Percentiles rank a stretch among this genome's conserved stretches.
Conservation (phyloP, 495 filamentous ascomycete species). For the Geopyxis carbonaria region DNA sequence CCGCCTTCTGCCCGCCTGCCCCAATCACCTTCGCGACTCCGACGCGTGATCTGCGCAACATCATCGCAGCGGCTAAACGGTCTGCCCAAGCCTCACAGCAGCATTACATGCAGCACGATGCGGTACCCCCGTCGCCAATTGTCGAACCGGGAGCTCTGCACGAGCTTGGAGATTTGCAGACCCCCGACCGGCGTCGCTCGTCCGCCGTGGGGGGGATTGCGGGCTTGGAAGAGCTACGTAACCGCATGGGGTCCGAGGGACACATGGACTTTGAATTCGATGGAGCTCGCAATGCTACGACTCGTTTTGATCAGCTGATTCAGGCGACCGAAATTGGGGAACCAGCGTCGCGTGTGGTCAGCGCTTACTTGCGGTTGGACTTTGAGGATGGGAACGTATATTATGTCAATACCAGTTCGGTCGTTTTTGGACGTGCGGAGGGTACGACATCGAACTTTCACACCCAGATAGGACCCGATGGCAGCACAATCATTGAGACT, state of each 20-base stretch:
- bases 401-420: constrained; percentile 19
- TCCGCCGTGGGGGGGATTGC: constrained; percentile 21
- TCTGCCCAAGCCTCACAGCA: not conserved
- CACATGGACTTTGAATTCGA: not conserved
- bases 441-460: constrained; percentile 13
- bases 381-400: constrained; percentile 26
- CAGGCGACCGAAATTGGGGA: constrained; percentile 11
- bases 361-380: constrained; percentile 22
- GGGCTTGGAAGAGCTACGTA: constrained; percentile 19
- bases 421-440: constrained; percentile 22
- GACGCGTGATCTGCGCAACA: not conserved
- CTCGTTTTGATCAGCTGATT: constrained; percentile 14
- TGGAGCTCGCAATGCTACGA: not conserved
- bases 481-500: constrained; percentile 19
- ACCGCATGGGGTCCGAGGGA: constrained; percentile 10
- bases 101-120: not conserved
- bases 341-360: constrained; percentile 12
- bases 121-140: constrained; percentile 17
- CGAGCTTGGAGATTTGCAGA: constrained; percentile 11
- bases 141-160: constrained; percentile 19
- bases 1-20: not conserved
- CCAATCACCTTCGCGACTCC: not conserved
- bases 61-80: not conserved
- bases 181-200: constrained; percentile 13
- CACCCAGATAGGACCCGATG: constrained; percentile 17